Percentiles rank a stretch among this genome's conserved stretches.
phyloP scores from a whole-genome alignment of 2,329 filamentous ascomycete genomes.

The Diaporthe citri region DNA sequence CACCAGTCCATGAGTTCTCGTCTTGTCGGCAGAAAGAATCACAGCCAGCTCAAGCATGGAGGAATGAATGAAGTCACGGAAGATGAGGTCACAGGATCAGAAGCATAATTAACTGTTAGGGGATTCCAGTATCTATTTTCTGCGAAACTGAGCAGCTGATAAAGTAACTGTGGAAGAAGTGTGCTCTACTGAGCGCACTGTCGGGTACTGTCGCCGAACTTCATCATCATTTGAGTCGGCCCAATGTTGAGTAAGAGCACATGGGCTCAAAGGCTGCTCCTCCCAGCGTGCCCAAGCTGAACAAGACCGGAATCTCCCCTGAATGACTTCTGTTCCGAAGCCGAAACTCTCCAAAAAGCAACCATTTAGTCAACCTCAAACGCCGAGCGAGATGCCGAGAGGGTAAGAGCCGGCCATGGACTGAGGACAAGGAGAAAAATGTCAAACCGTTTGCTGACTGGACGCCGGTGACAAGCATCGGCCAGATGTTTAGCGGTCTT shows the following conservation, averaged over 20 bases:
- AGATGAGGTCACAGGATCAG: background rate
- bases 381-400: conserved; percentile 39
- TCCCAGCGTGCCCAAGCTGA: background rate
- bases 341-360: conserved; percentile 7
- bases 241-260: background rate
- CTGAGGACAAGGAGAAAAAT: background rate
- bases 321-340: background rate
- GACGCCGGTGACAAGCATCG: background rate
- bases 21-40: background rate
- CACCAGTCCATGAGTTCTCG: background rate
- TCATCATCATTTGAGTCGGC: too few relatives aligned
- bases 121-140: conserved; percentile 17
- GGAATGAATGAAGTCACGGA: background rate
- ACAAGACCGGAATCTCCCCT: background rate
- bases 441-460: background rate
- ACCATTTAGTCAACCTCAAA: conserved; percentile 35
- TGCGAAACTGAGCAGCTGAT: background rate
- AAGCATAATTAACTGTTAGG: background rate
- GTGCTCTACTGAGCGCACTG: background rate
- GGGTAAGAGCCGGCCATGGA: conserved; percentile 24
- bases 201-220: background rate
- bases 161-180: background rate
- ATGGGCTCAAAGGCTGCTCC: conserved; percentile 2
- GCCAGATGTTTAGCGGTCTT: conserved; percentile 73
- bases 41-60: background rate